Evolutionary conservation across 257 asterid species (phyloP), one percentile per base, ranked within the genome.

Genomic region (Jacaranda mimosifolia): DNA sequence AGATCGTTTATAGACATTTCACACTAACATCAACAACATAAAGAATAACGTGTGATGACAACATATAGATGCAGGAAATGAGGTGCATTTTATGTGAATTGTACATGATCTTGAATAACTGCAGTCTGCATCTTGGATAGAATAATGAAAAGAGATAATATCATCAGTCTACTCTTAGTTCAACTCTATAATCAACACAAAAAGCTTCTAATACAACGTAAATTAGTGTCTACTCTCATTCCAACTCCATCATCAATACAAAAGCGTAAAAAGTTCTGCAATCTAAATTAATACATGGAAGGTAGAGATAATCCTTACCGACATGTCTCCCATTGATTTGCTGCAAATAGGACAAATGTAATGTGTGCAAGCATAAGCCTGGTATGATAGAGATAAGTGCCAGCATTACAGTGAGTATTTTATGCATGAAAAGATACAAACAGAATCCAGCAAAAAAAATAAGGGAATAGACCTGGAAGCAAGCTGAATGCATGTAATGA

Each of bases 311-410:
- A 57, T 75, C 46, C 97, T 86, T 87, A 94, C 99, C 97, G 99
- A 92, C 99, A 95, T 93, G 81, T 95, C 97, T 81, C 99, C 99
- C 99, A 95, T 93, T 9, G 99, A 93, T 82, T 90, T 95, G 94
- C 99, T 91, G 89, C 99, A 95, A 52, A 95, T 91, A 68, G 99
- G 99, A 85, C 98, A 93, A 81, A 88, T 76, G 82, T 95, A 93
- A 79, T 91, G 98, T 10, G 97, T 95, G 82, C 98, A 86, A 63
- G 98, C 97, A 81, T 95, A 95, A 40, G 99, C 99, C 97, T 94
- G 92, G 5, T 5, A 67, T 35, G 77, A 63, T 74, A 45, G 45
- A 60, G 80, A 60, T 62, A 35, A 69, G 69, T 35, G 53, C 19
- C 76, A 63, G 43, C 36, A 62, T 42, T 21, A 59, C 14, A 10